Evolutionary conservation across 2,329 filamentous ascomycete genomes (phyloP), one percentile per base, ranked within the genome.

Genomic region (Fusarium papillatum): DNA sequence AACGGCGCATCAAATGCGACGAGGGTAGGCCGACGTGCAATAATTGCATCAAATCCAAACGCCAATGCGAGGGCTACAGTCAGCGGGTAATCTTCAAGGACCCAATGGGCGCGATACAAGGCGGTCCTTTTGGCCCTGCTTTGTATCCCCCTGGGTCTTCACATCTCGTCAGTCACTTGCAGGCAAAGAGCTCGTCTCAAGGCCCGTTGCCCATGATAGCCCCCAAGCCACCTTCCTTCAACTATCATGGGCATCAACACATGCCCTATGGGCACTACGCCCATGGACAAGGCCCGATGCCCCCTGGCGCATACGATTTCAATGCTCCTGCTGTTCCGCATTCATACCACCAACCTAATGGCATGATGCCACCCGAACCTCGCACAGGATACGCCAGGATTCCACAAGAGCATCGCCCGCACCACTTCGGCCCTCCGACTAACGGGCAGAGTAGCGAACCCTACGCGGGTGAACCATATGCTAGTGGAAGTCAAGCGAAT

Each of bases 1-100:
- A 95, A 85, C 93, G 97, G 65, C 94, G 97, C 74, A 98, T 99
- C 85, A 99, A 98, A 85, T 99, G 97, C 84, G 97, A 97, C 73
- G 97, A 98, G 83, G 95, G 95, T 80, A 91, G 93, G 62, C 95
- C 95, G 31, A 93, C 90, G 34, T 97, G 95, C 84, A 92, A 90
- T 80, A 97, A 97, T 81, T 97, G 95, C 85, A 92, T 94, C 85
- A 97, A 96, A 81, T 96, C 94, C 22, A 96, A 96, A 84, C 90
- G 95, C 17, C 88, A 92, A 76, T 97, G 95, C 82, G 94, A 97
- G 83, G 95, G 95, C 65, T 97, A 97, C 83, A 95, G 92, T 77
- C 93, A 95, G 82, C 91, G 93, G 59, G 92, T 97, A 66, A 88
- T 95, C 70, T 97, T 96, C 88, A 96, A 95, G 82, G 90, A 94